Evolutionary conservation across 768 basidiomycete species (phyloP).

Genomic region (Xanthoconium purpureum): DNA sequence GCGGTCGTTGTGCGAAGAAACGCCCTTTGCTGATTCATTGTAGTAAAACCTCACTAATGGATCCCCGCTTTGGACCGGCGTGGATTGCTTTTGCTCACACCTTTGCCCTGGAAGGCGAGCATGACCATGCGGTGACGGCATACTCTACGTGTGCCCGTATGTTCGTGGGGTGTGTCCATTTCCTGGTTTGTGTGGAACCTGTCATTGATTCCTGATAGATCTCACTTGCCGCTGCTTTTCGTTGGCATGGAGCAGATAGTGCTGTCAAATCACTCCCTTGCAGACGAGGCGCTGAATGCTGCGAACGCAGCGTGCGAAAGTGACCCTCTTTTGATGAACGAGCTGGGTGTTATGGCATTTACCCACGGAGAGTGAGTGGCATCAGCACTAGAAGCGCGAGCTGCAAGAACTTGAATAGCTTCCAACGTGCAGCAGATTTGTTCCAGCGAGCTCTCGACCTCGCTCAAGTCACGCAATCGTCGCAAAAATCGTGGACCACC

Average conservation of each 20-base stretch:
- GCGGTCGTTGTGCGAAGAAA: constrained; percentile 10
- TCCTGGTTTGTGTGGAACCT: not conserved
- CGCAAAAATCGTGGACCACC: constrained; percentile 80
- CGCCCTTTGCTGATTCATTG: constrained; percentile 5
- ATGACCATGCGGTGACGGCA: constrained; percentile 97
- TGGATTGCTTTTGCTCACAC: constrained; percentile 99
- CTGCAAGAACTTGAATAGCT: constrained; percentile 50
- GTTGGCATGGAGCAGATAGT: constrained; percentile 98
- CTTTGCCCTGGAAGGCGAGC: constrained; percentile 95
- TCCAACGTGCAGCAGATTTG: constrained; percentile 61
- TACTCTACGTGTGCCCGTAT: constrained; percentile 96
- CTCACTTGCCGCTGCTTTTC: constrained; percentile 91
- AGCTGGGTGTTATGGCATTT: constrained; percentile 90
- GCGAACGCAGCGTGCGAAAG: constrained; percentile 77
- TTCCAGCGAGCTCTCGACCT: constrained; percentile 78
- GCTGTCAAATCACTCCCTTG: constrained; percentile 74
- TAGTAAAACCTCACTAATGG: constrained; percentile 96
- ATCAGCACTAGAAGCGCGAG: not conserved
- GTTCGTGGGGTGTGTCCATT: constrained; percentile 78
- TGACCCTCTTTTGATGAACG: constrained; percentile 89
- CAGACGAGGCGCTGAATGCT: constrained; percentile 85
- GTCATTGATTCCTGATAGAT: constrained; percentile 49
- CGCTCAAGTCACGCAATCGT: constrained; percentile 81
- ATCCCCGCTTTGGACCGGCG: constrained; percentile 91
- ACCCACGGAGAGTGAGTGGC: constrained; percentile 73